phyloP scores from a whole-genome alignment of 768 basidiomycete genomes.

The Mycena chlorophos region DNA sequence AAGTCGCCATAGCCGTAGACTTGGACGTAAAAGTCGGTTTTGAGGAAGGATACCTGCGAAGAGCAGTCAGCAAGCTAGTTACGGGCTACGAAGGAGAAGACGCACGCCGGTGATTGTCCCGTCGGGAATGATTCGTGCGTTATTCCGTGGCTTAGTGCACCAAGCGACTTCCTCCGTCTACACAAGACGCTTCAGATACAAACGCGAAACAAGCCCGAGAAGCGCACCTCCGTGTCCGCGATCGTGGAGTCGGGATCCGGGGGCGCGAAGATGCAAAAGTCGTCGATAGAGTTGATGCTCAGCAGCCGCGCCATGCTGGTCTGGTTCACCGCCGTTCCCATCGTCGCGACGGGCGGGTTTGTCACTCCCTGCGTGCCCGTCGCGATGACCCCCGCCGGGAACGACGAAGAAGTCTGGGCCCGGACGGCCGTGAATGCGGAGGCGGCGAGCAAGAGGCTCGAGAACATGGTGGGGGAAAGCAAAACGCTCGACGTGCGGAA shows the following conservation, averaged over 20 bases:
- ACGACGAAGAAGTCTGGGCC: no score
- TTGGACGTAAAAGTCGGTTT: constrained; percentile 40
- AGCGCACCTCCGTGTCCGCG: background rate
- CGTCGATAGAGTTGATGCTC: constrained; percentile 3
- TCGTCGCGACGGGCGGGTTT: background rate
- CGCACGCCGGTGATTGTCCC: constrained; percentile 4
- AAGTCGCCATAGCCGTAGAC: constrained; percentile 43
- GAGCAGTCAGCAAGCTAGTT: background rate
- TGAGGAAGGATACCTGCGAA: constrained; percentile 10
- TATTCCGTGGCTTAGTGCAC: constrained; percentile 5
- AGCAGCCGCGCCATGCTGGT: constrained; percentile 1
- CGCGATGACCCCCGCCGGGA: no score
- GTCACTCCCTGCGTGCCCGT: background rate
- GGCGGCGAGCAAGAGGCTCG: no score
- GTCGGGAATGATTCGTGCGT: constrained; percentile 2
- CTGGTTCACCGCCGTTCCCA: constrained; percentile 4
- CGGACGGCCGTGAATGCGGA: no score
- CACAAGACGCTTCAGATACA: background rate
- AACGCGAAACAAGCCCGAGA: background rate
- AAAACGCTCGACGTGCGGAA: no score
- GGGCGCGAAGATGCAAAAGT: constrained; percentile 8
- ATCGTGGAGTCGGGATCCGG: background rate
- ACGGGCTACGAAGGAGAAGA: background rate
- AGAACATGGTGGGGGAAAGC: no score
- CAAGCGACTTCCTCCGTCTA: constrained; percentile 2